phyloP scores from a whole-genome alignment of 2,329 filamentous ascomycete species.

The Didymella pomorum region DNA sequence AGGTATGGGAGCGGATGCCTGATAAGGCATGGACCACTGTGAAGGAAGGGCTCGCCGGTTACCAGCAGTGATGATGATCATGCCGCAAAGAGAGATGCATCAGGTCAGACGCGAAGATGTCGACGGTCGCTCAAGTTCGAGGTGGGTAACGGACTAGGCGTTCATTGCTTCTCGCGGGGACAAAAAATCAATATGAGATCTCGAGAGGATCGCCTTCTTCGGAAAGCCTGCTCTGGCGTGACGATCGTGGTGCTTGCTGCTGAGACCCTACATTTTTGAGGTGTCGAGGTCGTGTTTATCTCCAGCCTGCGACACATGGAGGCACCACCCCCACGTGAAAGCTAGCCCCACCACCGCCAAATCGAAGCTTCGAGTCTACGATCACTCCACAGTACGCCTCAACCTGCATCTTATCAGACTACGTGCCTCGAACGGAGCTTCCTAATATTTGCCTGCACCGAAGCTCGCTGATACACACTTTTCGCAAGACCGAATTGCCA shows the following conservation, averaged over 20 bases:
- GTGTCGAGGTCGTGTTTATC: neutral
- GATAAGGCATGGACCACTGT: neutral
- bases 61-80: neutral
- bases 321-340: slow-evolving; percentile 13
- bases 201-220: too few relatives aligned
- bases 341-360: slow-evolving; percentile 9
- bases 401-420: slow-evolving; percentile 2
- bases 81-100: neutral
- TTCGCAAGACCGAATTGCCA: slow-evolving; percentile 25
- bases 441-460: neutral
- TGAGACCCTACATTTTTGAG: neutral
- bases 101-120: neutral
- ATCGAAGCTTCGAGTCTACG: slow-evolving; percentile 40
- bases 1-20: neutral
- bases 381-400: slow-evolving; percentile 7
- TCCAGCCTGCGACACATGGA: neutral
- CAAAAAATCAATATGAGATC: neutral
- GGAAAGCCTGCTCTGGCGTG: neutral
- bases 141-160: neutral
- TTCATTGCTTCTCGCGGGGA: neutral
- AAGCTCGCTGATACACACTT: slow-evolving; percentile 3
- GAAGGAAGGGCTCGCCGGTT: neutral
- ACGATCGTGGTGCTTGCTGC: neutral
- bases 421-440: neutral
- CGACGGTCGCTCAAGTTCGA: neutral